Percentiles rank a stretch among this genome's conserved stretches.
These are phyloP conservation scores for Hippophae gyantsensis DNA, from an alignment of 306 rosid species.

Conservation along the genomic window DNA sequence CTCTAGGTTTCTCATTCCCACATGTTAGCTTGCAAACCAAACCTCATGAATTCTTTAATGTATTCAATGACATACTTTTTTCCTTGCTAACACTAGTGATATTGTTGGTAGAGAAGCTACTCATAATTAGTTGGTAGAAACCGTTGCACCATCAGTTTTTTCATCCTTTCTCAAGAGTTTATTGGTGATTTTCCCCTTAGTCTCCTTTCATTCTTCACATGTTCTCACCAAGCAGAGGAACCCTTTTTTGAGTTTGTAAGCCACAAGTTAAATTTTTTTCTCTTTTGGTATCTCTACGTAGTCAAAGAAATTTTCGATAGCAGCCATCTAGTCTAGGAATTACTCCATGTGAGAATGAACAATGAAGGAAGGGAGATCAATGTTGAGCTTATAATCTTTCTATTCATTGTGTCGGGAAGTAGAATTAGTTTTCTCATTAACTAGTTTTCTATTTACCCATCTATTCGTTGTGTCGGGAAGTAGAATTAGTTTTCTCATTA, in stretches of 20 bases:
- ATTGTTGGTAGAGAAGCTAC: not conserved
- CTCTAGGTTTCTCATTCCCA: not conserved
- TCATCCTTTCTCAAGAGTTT: not conserved
- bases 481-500: too few relatives aligned
- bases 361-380: not conserved
- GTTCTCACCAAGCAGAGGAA: not conserved
- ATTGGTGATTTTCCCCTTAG: not conserved
- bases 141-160: too few relatives aligned
- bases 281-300: not conserved
- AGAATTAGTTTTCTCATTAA: too few relatives aligned
- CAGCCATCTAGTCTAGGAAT: not conserved
- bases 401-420: too few relatives aligned
- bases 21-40: not conserved
- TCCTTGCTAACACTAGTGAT: not conserved
- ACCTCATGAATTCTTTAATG: not conserved
- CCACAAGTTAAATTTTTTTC: not conserved
- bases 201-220: not conserved
- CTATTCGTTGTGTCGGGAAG: too few relatives aligned
- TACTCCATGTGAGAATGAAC: not conserved
- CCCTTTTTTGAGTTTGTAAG: not conserved
- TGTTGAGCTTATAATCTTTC: not conserved
- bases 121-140: not conserved
- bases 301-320: not conserved
- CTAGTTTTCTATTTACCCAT: not conserved
- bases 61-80: not conserved